Evolutionary conservation across 345 rosid species (phyloP), one percentile per base, ranked within the genome.

Genomic region (Combretum micranthum): DNA sequence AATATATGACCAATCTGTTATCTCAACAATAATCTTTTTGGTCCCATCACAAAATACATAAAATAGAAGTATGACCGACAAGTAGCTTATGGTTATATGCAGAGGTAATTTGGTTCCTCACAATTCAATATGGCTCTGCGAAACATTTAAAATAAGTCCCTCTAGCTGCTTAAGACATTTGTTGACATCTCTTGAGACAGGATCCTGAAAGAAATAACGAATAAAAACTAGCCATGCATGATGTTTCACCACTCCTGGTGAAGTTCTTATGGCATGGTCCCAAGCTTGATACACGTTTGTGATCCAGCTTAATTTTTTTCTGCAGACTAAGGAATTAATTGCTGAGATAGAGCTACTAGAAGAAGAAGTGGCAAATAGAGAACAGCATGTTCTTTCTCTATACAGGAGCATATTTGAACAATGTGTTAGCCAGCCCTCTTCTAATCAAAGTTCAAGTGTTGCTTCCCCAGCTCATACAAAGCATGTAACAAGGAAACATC

Each of bases 311-410:
- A 9, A 50, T 60, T 55, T 23, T 60, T 44, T 18, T 50, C 68
- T 69, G 66, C 83, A 82, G 95, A 72, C 98, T 10, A 84, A 79
- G 70, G 98, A 88, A 64, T 75, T 88, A 70, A 79, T 91, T 61
- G 49, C 83, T 0, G 96, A 91, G 81, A 86, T 88, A 12, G 98
- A 88, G 68, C 67, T 79, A 64, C 77, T 91, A 10, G 96, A 91
- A 75, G 90, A 80, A 70, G 95, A 91, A 65, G 96, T 88, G 3
- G 64, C 85, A 12, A 86, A 83, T 67, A 85, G 90, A 0, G 96
- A 88, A 70, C 82, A 88, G 60, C 95, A 82, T 15, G 85, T 91
- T 50, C 92, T 91, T 14, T 69, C 96, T 62, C 71, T 91, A 2
- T 91, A 91, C 52, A 74, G 98, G 62, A 84, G 51, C 64, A 78